Evolutionary conservation across 495 filamentous ascomycete species (phyloP).

Genomic region (Lindgomyces ingoldianus): DNA sequence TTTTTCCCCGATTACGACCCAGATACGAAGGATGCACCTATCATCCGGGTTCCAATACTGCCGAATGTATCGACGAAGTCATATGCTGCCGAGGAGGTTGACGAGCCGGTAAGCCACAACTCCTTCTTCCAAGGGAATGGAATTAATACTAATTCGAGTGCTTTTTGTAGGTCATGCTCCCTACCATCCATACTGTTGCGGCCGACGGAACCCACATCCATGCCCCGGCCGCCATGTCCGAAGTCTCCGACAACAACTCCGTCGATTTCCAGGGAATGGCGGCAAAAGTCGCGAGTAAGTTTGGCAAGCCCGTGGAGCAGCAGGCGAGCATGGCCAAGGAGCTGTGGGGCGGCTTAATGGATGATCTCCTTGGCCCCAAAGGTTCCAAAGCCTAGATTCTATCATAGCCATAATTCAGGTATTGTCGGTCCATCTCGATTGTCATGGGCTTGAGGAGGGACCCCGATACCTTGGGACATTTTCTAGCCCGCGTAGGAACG

Average conservation of each 20-base stretch:
- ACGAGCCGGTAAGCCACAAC: conserved; percentile 12
- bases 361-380: conserved; percentile 58
- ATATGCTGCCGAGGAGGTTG: conserved; percentile 14
- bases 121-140: conserved; percentile 5
- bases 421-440: background rate
- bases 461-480: background rate
- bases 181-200: conserved; percentile 59
- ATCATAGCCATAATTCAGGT: background rate
- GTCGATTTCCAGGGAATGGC: conserved; percentile 62
- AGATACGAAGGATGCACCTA: conserved; percentile 42
- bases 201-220: conserved; percentile 56
- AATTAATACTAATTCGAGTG: no score
- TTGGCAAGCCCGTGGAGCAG: conserved; percentile 41
- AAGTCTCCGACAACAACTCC: conserved; percentile 60
- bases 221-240: conserved; percentile 55
- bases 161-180: conserved; percentile 52
- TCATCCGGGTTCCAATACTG: conserved; percentile 56
- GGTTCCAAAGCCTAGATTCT: background rate
- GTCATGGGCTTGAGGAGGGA: background rate
- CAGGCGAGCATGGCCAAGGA: conserved; percentile 51
- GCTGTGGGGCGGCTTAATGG: conserved; percentile 59
- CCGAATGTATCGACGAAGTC: conserved; percentile 41
- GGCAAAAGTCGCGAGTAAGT: conserved; percentile 48
- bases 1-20: conserved; percentile 59
- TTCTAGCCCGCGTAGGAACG: background rate